A percentile compares a stretch with the other conserved stretches of the same genome.
Conservation (phyloP, 106 monocot genomes). For the Apostasia shenzhenica region DNA sequence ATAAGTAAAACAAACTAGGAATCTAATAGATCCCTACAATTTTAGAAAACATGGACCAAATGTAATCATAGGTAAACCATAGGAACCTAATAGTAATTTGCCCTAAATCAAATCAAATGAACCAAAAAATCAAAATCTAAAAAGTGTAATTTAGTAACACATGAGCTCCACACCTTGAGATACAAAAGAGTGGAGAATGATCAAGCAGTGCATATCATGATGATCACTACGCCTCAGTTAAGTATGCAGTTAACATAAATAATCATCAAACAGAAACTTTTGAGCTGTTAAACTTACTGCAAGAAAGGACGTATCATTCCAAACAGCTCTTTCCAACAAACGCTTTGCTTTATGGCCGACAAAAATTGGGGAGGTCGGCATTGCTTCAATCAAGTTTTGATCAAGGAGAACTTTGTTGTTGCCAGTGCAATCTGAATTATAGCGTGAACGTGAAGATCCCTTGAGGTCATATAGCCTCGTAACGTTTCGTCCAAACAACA, state of each 20-base stretch:
- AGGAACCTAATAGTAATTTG: too few relatives aligned
- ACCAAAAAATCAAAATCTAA: too few relatives aligned
- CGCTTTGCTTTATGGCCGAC: conserved; percentile 82
- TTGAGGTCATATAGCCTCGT: conserved; percentile 83
- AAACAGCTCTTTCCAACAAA: conserved; percentile 85
- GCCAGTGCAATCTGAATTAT: conserved; percentile 76
- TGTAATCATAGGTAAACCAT: too few relatives aligned
- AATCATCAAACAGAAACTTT: too few relatives aligned
- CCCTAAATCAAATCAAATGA: too few relatives aligned
- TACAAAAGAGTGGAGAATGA: too few relatives aligned
- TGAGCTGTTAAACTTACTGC: conserved; percentile 34
- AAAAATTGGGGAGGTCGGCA: conserved; percentile 94
- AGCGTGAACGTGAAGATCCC: conserved; percentile 71
- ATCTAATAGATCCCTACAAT: too few relatives aligned
- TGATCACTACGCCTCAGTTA: too few relatives aligned
- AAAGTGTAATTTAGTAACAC: too few relatives aligned
- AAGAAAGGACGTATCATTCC: conserved; percentile 94
- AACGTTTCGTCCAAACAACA: conserved; percentile 64
- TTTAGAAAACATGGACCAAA: too few relatives aligned
- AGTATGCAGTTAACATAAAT: not conserved
- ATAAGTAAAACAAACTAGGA: too few relatives aligned
- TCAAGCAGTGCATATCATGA: not conserved
- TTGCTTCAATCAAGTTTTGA: conserved; percentile 78
- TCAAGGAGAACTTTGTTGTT: conserved; percentile 83
- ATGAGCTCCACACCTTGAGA: too few relatives aligned